A percentile compares a stretch with the other conserved stretches of the same genome.
phyloP scores from a whole-genome alignment of 306 rosid species.

The Rubus idaeus region DNA sequence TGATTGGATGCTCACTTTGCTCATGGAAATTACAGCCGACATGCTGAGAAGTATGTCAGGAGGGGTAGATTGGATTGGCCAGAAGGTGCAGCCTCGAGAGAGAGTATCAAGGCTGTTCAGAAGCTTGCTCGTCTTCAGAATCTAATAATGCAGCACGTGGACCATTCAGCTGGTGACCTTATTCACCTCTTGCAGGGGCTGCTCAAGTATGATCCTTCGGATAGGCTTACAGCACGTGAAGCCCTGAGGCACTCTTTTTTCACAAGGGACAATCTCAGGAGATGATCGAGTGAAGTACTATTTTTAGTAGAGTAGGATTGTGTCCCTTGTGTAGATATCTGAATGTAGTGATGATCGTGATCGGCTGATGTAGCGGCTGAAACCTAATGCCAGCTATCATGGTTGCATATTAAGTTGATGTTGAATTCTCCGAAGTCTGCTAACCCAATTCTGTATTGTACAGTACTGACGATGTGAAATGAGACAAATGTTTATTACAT shows the following conservation, averaged over 20 bases:
- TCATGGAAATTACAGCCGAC: conserved; percentile 50
- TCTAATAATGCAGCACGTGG: conserved; percentile 89
- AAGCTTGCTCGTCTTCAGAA: conserved; percentile 93
- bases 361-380: neutral
- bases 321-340: neutral
- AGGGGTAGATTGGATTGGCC: conserved; percentile 95
- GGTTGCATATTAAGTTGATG: neutral
- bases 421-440: neutral
- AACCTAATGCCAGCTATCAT: neutral
- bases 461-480: neutral
- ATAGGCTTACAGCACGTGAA: conserved; percentile 66
- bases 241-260: conserved; percentile 84
- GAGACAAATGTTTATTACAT: neutral
- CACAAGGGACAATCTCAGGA: conserved; percentile 52
- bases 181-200: conserved; percentile 88
- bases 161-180: conserved; percentile 92
- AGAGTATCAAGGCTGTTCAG: conserved; percentile 81
- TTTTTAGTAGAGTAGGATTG: neutral
- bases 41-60: conserved; percentile 82
- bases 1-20: neutral
- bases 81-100: conserved; percentile 79
- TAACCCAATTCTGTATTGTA: neutral
- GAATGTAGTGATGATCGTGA: no score
- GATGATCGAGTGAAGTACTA: conserved; percentile 16
- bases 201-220: conserved; percentile 71